Base-by-base conservation (phyloP, 768 basidiomycete species). In the Galerina sulciceps region DNA sequence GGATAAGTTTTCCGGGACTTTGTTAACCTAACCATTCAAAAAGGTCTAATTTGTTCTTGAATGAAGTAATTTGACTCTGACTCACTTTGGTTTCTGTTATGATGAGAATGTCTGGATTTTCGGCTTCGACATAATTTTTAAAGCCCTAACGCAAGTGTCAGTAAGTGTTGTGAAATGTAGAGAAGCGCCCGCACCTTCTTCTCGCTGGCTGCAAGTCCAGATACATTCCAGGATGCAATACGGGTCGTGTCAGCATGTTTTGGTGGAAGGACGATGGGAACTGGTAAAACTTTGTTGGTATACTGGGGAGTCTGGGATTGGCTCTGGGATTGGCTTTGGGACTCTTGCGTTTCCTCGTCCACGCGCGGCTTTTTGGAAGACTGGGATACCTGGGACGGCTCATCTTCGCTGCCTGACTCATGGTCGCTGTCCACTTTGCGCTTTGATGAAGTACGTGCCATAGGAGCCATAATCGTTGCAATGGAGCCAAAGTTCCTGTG, bases 61-160 rank as follows among this genome's bases (percentile, higher is more conserved):
- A 31, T 31, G 26, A 4, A 0, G 26, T 31, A 31, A 13, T 35
- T 38, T 14, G 14, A 11, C 26, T 13, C 11, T 26, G 49, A 40
- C 67, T 22, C 40, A 85, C 91, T 80, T 94, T 96, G 10, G 93
- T 94, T 75, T 96, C 94, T 0, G 91, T 93, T 42, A 96, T 75
- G 14, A 95, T 81, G 20, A 95, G 77, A 23, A 96, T 79, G 67
- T 96, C 94, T 0, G 94, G 85, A 67, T 94, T 87, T 65, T 96
- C 94, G 1, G 92, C 92, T 63, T 91, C 87, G 34, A 94, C 79
- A 67, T 96, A 96, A 66, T 77, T 69, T 65, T 86, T 88, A 75
- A 96, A 93, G 0, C 93, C 93, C 88, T 91, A 61, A 11, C 8
- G 8, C 36, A 40, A 20, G n/a, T 2, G 17, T 5, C 22, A 38